Base-by-base conservation (phyloP, 306 rosid genomes). In the Purshia tridentata region DNA sequence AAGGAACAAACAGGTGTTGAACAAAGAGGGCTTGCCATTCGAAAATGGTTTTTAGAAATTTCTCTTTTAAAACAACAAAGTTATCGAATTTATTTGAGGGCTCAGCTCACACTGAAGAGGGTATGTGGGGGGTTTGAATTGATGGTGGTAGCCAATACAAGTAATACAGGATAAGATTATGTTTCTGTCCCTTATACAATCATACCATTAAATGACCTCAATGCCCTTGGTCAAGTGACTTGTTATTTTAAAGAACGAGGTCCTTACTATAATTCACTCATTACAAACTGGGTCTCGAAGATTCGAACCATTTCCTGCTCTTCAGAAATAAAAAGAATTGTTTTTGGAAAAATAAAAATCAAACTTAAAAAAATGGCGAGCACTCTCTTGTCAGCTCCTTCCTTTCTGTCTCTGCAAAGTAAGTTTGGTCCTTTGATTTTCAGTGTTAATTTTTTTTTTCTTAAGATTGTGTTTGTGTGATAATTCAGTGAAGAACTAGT, bases 1-100 rank as follows among this genome's bases (percentile, higher is more conserved):
- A 88, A 76, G 81, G 96, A 84, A 80, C 88, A 86, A 62, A 86
- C 48, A 29, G 93, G 87, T 52, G 91, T 41, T 50, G 82, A 78
- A 70, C 77, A 73, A 1, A 82, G 46, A 79, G 91, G 79, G 56
- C 76, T 74, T 41, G 98, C 90, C 99, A 95, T 95, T 82, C 41
- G 65, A 70, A 57, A 42, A 19, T 14, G 60, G 7, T 8, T 69
- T 65, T 59, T 14, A 47, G 0, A 59, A 4, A 6, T 19, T 15
- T 22, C 18, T 73, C 45, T 39, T 6, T 15, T 48, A 20, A 0
- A 1, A 13, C 2, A 57, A 44, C 50, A n/a, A 63, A 76, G 19
- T 63, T 73, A 53, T 61, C 65, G 55, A 69, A 67, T 13, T 14
- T 18, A 22, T 15, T 39, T 23, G 63, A 41, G 76, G 54, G 78